Percentiles rank a stretch among this genome's conserved stretches.
Conservation (phyloP, 2,329 filamentous ascomycete genomes). For the Nannizziopsis barbatae region DNA sequence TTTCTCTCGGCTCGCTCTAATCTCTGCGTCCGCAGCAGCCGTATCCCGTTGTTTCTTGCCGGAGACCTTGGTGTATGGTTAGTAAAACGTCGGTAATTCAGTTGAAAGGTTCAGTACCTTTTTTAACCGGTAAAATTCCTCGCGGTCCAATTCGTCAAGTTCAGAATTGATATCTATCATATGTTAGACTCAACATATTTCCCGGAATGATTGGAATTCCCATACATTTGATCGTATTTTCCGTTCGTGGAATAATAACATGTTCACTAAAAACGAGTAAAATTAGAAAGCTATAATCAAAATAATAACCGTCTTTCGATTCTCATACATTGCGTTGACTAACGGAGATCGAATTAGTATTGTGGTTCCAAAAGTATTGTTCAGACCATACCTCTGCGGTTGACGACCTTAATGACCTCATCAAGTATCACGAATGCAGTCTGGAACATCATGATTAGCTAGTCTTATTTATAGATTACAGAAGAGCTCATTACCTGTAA, state of each 20-base stretch:
- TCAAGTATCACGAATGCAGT: conserved; percentile 97
- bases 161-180: conserved; percentile 83
- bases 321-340: conserved; percentile 82
- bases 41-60: conserved; percentile 71
- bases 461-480: too few species aligned
- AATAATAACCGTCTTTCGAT: background rate
- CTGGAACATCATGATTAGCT: conserved; percentile 30
- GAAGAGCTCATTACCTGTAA: conserved; percentile 50
- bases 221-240: conserved; percentile 97
- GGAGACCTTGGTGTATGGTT: conserved; percentile 43
- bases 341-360: conserved; percentile 17
- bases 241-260: conserved; percentile 89
- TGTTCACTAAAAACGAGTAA: conserved; percentile 31
- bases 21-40: conserved; percentile 60
- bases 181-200: conserved; percentile 12
- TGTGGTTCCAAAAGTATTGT: background rate
- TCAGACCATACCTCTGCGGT: conserved; percentile 61
- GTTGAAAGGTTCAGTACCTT: conserved; percentile 43
- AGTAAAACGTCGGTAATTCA: background rate
- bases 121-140: conserved; percentile 96
- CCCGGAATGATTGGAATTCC: background rate
- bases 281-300: background rate
- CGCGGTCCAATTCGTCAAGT: conserved; percentile 89
- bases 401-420: conserved; percentile 98
- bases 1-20: conserved; percentile 58